Conservation (phyloP, 495 filamentous ascomycete species). For the Aspergillus haitiensis region DNA sequence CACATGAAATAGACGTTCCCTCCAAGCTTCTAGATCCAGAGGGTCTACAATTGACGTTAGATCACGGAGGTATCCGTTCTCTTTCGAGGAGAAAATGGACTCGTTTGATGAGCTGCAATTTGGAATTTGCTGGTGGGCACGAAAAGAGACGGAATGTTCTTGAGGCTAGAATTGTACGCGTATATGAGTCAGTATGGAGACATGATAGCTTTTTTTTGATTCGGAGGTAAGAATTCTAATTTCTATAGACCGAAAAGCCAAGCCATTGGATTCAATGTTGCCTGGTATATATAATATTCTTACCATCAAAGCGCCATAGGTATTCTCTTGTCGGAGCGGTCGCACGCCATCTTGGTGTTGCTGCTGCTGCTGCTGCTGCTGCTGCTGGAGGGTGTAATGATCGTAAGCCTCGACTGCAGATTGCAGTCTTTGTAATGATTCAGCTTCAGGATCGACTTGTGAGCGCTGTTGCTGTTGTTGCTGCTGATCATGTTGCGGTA, state of each 20-base stretch:
- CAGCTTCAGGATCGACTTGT: slow-evolving; percentile 22
- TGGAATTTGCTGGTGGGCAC: neutral
- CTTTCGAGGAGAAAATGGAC: slow-evolving; percentile 22
- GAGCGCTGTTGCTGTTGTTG: slow-evolving; percentile 17
- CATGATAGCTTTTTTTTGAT: neutral
- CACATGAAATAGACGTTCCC: slow-evolving; percentile 73
- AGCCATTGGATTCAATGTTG: neutral
- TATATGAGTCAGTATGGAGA: neutral
- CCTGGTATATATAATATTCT: neutral
- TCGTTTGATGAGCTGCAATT: slow-evolving; percentile 3
- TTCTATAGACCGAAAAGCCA: neutral
- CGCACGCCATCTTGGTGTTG: neutral
- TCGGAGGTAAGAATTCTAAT: neutral
- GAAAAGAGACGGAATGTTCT: slow-evolving; percentile 6
- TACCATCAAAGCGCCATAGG: slow-evolving; percentile 11
- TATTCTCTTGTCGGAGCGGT: slow-evolving; percentile 10
- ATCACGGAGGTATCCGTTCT: slow-evolving; percentile 52
- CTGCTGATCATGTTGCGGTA: slow-evolving; percentile 1
- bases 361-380: slow-evolving; percentile 22
- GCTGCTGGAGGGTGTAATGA: slow-evolving; percentile 24
- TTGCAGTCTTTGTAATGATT: slow-evolving; percentile 29
- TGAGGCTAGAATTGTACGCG: slow-evolving; percentile 2
- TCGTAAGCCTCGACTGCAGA: slow-evolving; percentile 26
- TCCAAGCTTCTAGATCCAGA: slow-evolving; percentile 70
- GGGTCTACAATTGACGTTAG: slow-evolving; percentile 64